Evolutionary conservation across 352 stramenopile species (phyloP).

Genomic region (Phytophthora ramorum): DNA sequence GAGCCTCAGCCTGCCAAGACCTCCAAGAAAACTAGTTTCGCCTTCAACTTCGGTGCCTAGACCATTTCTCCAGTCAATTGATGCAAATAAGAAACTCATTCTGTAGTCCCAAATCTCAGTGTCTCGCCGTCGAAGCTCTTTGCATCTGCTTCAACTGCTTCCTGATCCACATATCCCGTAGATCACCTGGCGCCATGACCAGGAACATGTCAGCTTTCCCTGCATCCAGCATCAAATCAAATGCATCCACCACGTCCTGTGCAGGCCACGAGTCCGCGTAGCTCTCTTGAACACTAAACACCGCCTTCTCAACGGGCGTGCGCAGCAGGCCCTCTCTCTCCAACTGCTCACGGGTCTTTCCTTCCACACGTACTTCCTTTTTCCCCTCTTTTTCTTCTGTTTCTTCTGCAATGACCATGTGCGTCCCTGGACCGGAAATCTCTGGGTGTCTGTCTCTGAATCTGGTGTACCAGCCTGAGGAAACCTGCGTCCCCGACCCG

Average conservation of each 20-base stretch:
- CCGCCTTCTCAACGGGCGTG: conserved; percentile 20
- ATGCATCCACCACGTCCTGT: conserved; percentile 31
- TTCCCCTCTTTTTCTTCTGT: not conserved
- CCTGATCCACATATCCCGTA: conserved; percentile 28
- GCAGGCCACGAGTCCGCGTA: conserved; percentile 19
- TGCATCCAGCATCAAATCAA: conserved; percentile 34
- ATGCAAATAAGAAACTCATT: conserved; percentile 6
- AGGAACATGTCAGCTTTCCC: conserved; percentile 26
- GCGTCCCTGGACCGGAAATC: conserved; percentile 17
- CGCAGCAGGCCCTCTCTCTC: conserved; percentile 6
- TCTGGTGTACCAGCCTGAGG: conserved; percentile 26
- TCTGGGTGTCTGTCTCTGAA: conserved; percentile 26
- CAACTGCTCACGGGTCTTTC: not conserved
- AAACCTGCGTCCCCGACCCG: conserved; percentile 13
- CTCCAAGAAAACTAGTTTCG: conserved; percentile 36
- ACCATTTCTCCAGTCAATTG: not conserved
- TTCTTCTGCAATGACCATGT: conserved; percentile 8
- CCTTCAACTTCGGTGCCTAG: conserved; percentile 54
- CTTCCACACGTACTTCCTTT: not conserved
- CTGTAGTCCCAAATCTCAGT: not conserved
- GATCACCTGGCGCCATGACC: conserved; percentile 23
- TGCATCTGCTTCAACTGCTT: conserved; percentile 24
- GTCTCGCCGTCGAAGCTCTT: not conserved
- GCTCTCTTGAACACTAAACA: conserved; percentile 24
- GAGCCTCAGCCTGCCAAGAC: conserved; percentile 22